A percentile compares a stretch with the other conserved stretches of the same genome.
phyloP scores from a whole-genome alignment of 140 eudicot species.

The Oenanthe javanica region DNA sequence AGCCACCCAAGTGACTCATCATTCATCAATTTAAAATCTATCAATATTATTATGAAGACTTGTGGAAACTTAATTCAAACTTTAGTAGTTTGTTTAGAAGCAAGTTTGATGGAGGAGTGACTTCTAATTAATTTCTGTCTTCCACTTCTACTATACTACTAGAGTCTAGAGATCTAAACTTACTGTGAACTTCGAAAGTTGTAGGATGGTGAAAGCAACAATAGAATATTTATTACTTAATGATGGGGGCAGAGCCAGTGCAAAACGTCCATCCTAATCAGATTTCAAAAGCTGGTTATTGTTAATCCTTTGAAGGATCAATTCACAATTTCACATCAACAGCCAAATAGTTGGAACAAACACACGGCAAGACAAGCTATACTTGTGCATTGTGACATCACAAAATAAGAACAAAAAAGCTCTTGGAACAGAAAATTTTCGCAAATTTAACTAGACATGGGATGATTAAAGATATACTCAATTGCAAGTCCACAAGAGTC shows the following conservation, averaged over 20 bases:
- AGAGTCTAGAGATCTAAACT: neutral
- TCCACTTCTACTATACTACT: neutral
- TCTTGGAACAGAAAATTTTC: neutral
- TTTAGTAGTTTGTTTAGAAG: neutral
- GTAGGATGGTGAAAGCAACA: neutral
- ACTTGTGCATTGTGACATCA: neutral
- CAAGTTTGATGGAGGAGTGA: neutral
- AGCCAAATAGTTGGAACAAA: conserved; percentile 19
- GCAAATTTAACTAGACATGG: conserved; percentile 59
- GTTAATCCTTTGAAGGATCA: neutral
- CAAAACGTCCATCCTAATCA: neutral
- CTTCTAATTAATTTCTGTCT: conserved; percentile 1
- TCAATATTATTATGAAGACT: neutral
- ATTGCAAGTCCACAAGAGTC: conserved; percentile 82
- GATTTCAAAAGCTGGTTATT: neutral
- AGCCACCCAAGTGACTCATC: neutral
- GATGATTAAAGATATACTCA: conserved; percentile 75
- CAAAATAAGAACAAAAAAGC: neutral
- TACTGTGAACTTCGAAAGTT: neutral
- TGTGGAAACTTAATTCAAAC: neutral
- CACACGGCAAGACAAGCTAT: neutral
- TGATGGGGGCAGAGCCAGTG: neutral
- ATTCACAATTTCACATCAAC: neutral
- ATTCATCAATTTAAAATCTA: neutral
- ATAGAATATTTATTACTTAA: neutral